Base-by-base conservation (phyloP, 2,329 filamentous ascomycete genomes). In the Scytalidium lignicola region DNA sequence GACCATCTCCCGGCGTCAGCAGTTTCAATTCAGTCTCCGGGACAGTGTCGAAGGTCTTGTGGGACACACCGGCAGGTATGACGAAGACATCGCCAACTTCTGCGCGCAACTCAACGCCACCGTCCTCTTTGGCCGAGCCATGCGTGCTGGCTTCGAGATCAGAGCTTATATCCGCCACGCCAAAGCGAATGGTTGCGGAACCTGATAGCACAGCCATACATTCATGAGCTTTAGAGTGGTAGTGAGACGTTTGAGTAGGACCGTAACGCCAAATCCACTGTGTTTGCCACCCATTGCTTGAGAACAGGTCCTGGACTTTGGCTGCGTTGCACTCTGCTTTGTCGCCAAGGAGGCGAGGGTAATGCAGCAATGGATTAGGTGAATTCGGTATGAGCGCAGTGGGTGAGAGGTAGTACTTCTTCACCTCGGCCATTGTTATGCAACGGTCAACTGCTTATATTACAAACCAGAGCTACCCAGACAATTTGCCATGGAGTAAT, bases 211-310 rank as follows among this genome's bases (percentile, higher is more conserved):
- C 77, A 18, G 68, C 72, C 75, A 82, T 81, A 59, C 72, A 74
- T 63, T 83, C 80, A 56, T 83, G 79, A 0, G 74, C 71, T 8
- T 62, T 58, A 2, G 74, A 75, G 61, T 83, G 80, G 56, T 80
- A 83, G 62, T 83, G 80, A 0, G 78, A 77, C 12, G 59, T 45
- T 49, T 81, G 79, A 0, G 76, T 78, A 5, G 66, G 62, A 1
- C 76, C 74, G 60, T 83, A 83, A 29, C 78, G 73, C 52, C 73
- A 75, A 44, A 82, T 74, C 78, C 79, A 82, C 51, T 77, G 71
- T 0, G 70, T 69, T 26, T 73, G 58, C 78, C 78, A 82, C 21
- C 65, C 72, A 54, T 82, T 79, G 19, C 56, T 52, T 1, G 62
- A 55, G 58, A 79, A 76, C 15, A 71, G 62, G 47, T 75, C 67